Evolutionary conservation across 306 rosid species (phyloP).

Genomic region (Acacia melanoxylon): DNA sequence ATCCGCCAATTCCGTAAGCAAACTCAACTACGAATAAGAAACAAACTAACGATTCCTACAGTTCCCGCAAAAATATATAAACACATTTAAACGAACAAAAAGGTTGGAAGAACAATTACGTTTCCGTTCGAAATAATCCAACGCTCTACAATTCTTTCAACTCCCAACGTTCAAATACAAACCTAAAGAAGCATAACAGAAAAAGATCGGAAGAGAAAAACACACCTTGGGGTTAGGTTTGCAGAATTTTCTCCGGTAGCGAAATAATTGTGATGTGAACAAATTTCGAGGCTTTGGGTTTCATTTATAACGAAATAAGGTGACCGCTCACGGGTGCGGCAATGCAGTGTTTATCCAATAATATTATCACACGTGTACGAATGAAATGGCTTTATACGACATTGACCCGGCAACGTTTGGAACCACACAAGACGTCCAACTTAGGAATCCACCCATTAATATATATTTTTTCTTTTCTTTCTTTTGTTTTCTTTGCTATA

Average conservation of each 20-base stretch:
- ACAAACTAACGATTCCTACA: too few species aligned
- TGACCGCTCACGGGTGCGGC: neutral
- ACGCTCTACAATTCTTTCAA: neutral
- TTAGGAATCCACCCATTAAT: too few species aligned
- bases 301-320: neutral
- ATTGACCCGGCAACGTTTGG: too few species aligned
- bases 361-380: neutral
- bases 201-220: neutral
- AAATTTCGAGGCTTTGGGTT: neutral
- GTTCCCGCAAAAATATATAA: too few species aligned
- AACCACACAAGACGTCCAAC: too few species aligned
- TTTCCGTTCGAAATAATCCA: neutral
- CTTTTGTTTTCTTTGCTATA: too few species aligned
- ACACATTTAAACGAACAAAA: neutral
- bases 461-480: too few species aligned
- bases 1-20: neutral
- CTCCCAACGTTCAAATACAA: neutral
- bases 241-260: neutral
- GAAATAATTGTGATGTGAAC: neutral
- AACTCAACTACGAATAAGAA: neutral
- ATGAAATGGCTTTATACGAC: neutral
- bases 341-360: neutral
- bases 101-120: neutral
- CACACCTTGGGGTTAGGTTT: neutral
- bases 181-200: neutral